These are phyloP conservation scores for Cylindrodendrum hubeiense DNA, from an alignment of 2,329 filamentous ascomycete genomes.

Conservation along the genomic window DNA sequence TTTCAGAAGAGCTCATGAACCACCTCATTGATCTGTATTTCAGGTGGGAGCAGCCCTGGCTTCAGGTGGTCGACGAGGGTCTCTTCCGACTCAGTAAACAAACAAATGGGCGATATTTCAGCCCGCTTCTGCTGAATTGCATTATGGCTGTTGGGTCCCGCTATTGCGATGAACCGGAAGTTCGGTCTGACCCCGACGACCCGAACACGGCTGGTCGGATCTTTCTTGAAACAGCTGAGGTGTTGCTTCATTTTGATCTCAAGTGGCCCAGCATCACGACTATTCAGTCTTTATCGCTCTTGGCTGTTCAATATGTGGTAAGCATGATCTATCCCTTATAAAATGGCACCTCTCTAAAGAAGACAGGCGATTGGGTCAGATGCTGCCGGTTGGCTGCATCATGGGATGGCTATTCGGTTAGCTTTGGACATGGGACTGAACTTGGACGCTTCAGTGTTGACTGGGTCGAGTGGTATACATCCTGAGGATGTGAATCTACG, in stretches of 20 bases:
- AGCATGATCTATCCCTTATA: not conserved
- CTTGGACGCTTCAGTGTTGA: constrained; percentile 38
- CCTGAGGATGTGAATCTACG: constrained; percentile 5
- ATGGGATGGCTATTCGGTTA: constrained; percentile 52
- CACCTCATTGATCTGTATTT: constrained; percentile 50
- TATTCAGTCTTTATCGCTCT: constrained; percentile 50
- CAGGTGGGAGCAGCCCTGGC: constrained; percentile 52
- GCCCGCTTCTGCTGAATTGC: constrained; percentile 48
- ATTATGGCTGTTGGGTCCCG: constrained; percentile 51
- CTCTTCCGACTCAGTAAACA: constrained; percentile 49
- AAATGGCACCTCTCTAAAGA: not conserved
- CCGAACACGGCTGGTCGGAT: constrained; percentile 49
- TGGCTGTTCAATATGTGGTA: constrained; percentile 47
- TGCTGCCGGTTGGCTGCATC: constrained; percentile 51
- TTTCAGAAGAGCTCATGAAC: constrained; percentile 39
- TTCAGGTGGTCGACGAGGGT: constrained; percentile 50
- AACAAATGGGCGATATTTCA: constrained; percentile 46
- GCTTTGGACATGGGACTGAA: constrained; percentile 54
- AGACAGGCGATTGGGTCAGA: constrained; percentile 49
- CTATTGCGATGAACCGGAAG: constrained; percentile 48
- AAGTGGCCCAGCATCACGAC: constrained; percentile 50
- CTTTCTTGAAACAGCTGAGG: constrained; percentile 47
- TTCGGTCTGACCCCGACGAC: constrained; percentile 46
- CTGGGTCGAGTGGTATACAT: not conserved
- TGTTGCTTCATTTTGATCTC: constrained; percentile 35